Percentiles rank a stretch among this genome's conserved stretches.
phyloP scores from a whole-genome alignment of 192 early-diverging fungal species.

The Coemansia sp. region DNA sequence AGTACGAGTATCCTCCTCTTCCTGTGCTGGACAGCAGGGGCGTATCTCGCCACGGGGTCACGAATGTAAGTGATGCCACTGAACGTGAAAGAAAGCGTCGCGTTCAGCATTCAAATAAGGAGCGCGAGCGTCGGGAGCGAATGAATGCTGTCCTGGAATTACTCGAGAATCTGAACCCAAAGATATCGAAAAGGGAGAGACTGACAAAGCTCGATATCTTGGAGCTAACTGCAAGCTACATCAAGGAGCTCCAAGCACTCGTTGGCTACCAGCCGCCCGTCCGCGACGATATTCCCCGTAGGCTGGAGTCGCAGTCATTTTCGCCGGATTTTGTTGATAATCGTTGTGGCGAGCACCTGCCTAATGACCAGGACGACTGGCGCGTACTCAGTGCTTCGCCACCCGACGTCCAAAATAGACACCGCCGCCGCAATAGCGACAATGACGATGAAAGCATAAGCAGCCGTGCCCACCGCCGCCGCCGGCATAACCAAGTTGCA shows the following conservation, averaged over 20 bases:
- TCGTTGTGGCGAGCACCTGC: neutral
- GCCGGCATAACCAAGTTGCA: neutral
- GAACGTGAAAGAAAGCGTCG: constrained; percentile 71
- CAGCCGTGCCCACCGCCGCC: neutral
- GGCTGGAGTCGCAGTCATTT: neutral
- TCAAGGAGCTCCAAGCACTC: constrained; percentile 30
- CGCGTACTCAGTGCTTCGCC: neutral
- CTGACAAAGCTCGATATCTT: constrained; percentile 49
- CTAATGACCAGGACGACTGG: neutral
- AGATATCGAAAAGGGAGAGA: constrained; percentile 15
- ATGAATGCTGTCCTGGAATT: constrained; percentile 82
- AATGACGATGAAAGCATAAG: neutral
- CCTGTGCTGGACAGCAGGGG: neutral
- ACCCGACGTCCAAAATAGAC: neutral
- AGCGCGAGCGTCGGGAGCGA: constrained; percentile 76
- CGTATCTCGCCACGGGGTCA: neutral
- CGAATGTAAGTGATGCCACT: constrained; percentile 7
- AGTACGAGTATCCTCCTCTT: neutral
- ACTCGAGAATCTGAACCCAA: constrained; percentile 70
- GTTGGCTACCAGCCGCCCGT: neutral
- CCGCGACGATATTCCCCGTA: neutral
- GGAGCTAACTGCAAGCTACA: constrained; percentile 29
- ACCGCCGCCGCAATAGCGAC: neutral
- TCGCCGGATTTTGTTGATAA: neutral
- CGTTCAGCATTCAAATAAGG: constrained; percentile 80